Evolutionary conservation across 2,329 filamentous ascomycete genomes (phyloP), one percentile per base, ranked within the genome.

Genomic region (Cladophialophora immunda): DNA sequence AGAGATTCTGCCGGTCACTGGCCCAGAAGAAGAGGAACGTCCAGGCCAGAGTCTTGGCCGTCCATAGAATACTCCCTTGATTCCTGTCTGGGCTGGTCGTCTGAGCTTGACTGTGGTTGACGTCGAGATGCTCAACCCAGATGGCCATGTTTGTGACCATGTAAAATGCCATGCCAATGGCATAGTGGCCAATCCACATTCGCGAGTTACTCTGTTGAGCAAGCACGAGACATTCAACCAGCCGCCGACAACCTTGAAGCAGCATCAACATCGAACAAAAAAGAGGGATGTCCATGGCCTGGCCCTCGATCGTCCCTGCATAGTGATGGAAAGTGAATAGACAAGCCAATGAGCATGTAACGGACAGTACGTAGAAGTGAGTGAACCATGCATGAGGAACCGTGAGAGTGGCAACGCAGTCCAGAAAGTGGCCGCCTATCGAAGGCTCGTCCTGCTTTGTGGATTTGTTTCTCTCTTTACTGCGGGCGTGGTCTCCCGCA

Each of bases 331-430:
- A 64, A 13, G 59, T 29, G 50, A 29, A 65, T 0, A 84, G 86
- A 93, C 94, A 97, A 77, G 94, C 91, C 4, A 87, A 74, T 0
- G 92, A 94, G 66, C 87, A 89, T 1, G 81, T 75, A 4, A 93
- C 80, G 3, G 92, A 94, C 38, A 89, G 77, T 61, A 91, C 75
- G 77, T 99, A 98, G 80, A 97, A 98, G 73, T 95, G 91, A 52
- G 85, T 86, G 78, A 98, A 98, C 89, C 92, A 98, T 68, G 86
- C 86, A 80, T 98, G 95, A 25, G 94, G 93, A 38, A 97, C 90
- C 75, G 87, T 86, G 71, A 85, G 77, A 41, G 78, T 80, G 36
- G 86, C 84, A 22, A 86, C 74, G 65, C 75, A 76, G 72, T 89
- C 86, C 66, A 88, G 80, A 54, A 82, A 19, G 22, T 63, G 52